These are phyloP conservation scores for Neurospora sp. DNA, from an alignment of 495 filamentous ascomycete species.

Conservation along the genomic window DNA sequence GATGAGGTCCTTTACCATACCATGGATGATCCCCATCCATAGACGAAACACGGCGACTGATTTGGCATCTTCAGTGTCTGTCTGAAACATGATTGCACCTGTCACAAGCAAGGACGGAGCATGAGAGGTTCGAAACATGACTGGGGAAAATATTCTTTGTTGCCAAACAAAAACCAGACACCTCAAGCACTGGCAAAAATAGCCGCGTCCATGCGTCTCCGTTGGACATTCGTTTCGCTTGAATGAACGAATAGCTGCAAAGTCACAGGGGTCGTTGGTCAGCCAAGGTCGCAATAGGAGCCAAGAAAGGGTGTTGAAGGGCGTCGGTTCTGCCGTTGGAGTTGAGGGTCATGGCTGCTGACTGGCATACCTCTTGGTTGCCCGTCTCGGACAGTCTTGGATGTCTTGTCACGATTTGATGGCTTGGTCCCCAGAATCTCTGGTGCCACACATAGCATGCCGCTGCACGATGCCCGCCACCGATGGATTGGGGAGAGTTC, in stretches of 20 bases:
- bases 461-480: background rate
- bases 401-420: background rate
- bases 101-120: background rate
- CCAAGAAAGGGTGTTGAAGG: background rate
- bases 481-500: background rate
- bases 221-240: background rate
- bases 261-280: background rate
- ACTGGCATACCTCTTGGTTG: background rate
- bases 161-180: background rate
- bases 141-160: background rate
- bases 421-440: background rate
- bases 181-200: background rate
- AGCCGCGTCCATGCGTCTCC: background rate
- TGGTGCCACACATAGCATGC: too few relatives aligned
- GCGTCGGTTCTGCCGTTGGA: background rate
- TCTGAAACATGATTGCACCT: background rate
- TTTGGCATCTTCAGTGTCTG: background rate
- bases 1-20: background rate
- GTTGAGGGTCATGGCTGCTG: background rate
- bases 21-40: background rate
- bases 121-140: background rate
- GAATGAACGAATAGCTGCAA: background rate
- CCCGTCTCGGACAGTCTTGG: too few relatives aligned
- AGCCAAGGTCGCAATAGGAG: background rate
- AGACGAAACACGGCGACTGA: background rate